Evolutionary conservation across 2,329 filamentous ascomycete genomes (phyloP).

Genomic region (Acrodontium crateriforme): DNA sequence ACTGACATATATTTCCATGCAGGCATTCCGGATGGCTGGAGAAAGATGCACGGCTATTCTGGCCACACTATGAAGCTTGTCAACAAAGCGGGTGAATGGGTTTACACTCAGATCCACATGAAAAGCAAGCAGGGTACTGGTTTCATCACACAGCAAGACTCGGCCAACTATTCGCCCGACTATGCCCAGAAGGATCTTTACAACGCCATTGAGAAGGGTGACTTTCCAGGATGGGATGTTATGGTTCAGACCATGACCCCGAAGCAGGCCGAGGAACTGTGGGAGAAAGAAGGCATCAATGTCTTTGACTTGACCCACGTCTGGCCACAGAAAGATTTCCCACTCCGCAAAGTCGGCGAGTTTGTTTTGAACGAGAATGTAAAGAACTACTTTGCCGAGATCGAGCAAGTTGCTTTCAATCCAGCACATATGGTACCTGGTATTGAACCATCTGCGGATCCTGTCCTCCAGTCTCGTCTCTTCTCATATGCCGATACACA

Average conservation of each 20-base stretch:
- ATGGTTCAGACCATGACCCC: slow-evolving; percentile 39
- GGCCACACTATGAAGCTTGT: slow-evolving; percentile 41
- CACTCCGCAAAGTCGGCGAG: slow-evolving; percentile 39
- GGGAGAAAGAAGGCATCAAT: slow-evolving; percentile 41
- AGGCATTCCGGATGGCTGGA: slow-evolving; percentile 42
- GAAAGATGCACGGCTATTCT: slow-evolving; percentile 41
- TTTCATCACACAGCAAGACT: slow-evolving; percentile 39
- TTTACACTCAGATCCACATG: slow-evolving; percentile 40
- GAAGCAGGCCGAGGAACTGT: slow-evolving; percentile 37
- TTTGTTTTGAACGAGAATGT: slow-evolving; percentile 41
- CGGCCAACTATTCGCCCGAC: slow-evolving; percentile 37
- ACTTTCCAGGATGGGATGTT: slow-evolving; percentile 39
- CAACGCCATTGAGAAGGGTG: slow-evolving; percentile 38
- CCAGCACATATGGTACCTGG: slow-evolving; percentile 54
- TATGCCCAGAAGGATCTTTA: slow-evolving; percentile 40
- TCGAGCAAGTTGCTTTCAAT: slow-evolving; percentile 57
- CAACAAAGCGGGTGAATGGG: slow-evolving; percentile 40
- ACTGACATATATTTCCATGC: too few species aligned
- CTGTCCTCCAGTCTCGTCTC: slow-evolving; percentile 53
- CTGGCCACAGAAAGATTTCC: slow-evolving; percentile 40
- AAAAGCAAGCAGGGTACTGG: slow-evolving; percentile 39
- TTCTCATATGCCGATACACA: slow-evolving; percentile 59
- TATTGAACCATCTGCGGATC: slow-evolving; percentile 55
- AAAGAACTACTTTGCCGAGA: slow-evolving; percentile 51
- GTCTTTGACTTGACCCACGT: slow-evolving; percentile 42